Evolutionary conservation across 768 basidiomycete species (phyloP), one percentile per base, ranked within the genome.

Genomic region (Pholiota molesta): DNA sequence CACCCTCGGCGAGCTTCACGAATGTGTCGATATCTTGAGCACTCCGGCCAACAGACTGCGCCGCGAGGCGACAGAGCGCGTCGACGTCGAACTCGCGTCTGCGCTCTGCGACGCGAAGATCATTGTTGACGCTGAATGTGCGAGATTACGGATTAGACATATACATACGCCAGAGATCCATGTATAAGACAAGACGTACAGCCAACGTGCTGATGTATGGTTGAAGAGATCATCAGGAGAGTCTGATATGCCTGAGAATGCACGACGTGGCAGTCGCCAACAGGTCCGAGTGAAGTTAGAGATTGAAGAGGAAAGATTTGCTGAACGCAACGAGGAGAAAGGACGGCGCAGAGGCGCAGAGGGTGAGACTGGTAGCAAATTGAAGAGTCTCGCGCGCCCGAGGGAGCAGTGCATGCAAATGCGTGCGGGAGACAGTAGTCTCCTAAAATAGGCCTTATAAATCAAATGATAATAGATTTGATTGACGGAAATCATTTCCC

Each of bases 1-100:
- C 76, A 19, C 78, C 77, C 74, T 84, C 83, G 55, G 73, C 79
- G 39, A 84, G 79, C 65, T 83, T 85, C 60, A 2, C 7, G 0
- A 82, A 42, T 61, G 23, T 53, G 67, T 69, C 71, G 69, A 83
- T 61, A 71, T 83, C 78, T 16, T 63, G 63, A 72, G 72, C 67
- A 67, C 65, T 78, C 11, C 73, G 75, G 65, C 61, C 52, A 14
- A 82, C 74, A 26, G 81, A 77, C 72, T 78, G n/a, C 5, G 80
- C 81, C 60, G 80, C 78, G 69, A 83, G 78, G 71, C 73, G 76
- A 76, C 72, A 35, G 17, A 81, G 75, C 70, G 56, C 68, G 2
- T 66, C 60, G 63, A 68, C 73, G 55, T 82, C 57, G 72, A 83
- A 82, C 23, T 64, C 70, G 51, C 33, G 74, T 57, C 69, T 79